These are phyloP conservation scores for Hemisphaericaspora lyxosophila DNA, from an alignment of 1,139 yeast species.

Conservation along the genomic window DNA sequence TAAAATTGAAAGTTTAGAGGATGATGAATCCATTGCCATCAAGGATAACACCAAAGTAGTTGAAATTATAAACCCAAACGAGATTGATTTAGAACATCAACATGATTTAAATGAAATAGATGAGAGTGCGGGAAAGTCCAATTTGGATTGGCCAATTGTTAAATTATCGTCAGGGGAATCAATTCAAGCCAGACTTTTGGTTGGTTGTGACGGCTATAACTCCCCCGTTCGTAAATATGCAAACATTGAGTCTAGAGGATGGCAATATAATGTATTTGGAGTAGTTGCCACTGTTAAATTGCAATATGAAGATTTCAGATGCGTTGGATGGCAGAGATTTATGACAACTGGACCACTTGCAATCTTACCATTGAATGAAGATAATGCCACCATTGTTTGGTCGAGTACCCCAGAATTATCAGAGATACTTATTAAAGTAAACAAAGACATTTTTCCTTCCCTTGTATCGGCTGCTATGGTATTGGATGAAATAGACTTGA, in stretches of 20 bases:
- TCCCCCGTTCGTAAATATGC: constrained; percentile 89
- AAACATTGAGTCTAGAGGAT: constrained; percentile 82
- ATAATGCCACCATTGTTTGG: constrained; percentile 91
- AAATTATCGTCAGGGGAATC: constrained; percentile 63
- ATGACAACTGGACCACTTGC: constrained; percentile 93
- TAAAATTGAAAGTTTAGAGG: constrained; percentile 53
- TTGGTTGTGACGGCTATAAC: constrained; percentile 96
- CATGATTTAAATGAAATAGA: constrained; percentile 20
- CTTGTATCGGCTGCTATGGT: constrained; percentile 86
- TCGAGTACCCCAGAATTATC: constrained; percentile 80
- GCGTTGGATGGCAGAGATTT: constrained; percentile 91
- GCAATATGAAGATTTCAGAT: constrained; percentile 67
- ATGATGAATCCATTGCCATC: constrained; percentile 42
- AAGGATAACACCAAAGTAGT: constrained; percentile 68
- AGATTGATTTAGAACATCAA: constrained; percentile 14
- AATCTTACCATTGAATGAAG: constrained; percentile 80
- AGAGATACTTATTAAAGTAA: constrained; percentile 54
- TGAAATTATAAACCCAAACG: constrained; percentile 35
- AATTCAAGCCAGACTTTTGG: constrained; percentile 68
- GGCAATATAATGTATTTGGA: constrained; percentile 88
- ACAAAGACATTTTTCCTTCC: constrained; percentile 62
- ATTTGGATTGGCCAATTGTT: constrained; percentile 74
- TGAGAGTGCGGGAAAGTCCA: constrained; percentile 23
- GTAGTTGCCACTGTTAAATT: constrained; percentile 84
- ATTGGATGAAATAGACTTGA: constrained; percentile 50